Percentiles rank a stretch among this genome's conserved stretches.
Conservation (phyloP, 805 yeast species). For the Pichia thaimueangensis region DNA sequence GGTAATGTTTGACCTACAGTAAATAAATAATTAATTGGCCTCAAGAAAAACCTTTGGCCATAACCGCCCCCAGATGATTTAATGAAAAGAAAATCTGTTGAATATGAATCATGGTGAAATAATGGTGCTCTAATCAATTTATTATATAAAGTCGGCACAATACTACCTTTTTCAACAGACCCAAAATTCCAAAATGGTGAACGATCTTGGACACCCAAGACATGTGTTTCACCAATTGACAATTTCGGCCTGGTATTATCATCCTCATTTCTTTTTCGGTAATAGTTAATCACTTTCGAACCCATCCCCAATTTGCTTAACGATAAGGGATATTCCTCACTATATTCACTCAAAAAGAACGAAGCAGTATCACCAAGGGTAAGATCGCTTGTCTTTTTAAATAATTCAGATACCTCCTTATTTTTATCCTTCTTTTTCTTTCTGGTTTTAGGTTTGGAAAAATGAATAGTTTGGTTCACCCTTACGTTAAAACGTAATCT, state of each 20-base stretch:
- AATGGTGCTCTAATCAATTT: conserved; percentile 90
- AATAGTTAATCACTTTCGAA: conserved; percentile 84
- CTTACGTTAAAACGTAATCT: conserved; percentile 69
- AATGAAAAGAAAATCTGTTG: conserved; percentile 77
- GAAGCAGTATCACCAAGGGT: conserved; percentile 80
- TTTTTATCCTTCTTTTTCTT: conserved; percentile 89
- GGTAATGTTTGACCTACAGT: conserved; percentile 92
- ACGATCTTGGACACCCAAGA: conserved; percentile 90
- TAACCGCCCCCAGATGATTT: conserved; percentile 77
- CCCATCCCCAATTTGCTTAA: conserved; percentile 94
- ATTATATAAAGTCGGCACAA: conserved; percentile 90
- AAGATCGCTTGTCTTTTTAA: conserved; percentile 64
- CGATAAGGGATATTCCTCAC: conserved; percentile 81
- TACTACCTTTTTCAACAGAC: conserved; percentile 87
- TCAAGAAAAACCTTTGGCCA: conserved; percentile 56
- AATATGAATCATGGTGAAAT: conserved; percentile 71
- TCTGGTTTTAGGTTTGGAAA: conserved; percentile 67
- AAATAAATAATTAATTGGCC: conserved; percentile 65
- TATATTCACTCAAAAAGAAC: conserved; percentile 75
- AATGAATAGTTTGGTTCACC: conserved; percentile 70
- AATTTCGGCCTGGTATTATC: conserved; percentile 84
- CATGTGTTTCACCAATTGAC: conserved; percentile 90
- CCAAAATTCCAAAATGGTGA: conserved; percentile 99
- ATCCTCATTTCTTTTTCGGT: conserved; percentile 73
- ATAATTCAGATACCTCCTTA: conserved; percentile 67